Evolutionary conservation across 129 eudicot genomes (phyloP).

Genomic region (Tanacetum coccineum): DNA sequence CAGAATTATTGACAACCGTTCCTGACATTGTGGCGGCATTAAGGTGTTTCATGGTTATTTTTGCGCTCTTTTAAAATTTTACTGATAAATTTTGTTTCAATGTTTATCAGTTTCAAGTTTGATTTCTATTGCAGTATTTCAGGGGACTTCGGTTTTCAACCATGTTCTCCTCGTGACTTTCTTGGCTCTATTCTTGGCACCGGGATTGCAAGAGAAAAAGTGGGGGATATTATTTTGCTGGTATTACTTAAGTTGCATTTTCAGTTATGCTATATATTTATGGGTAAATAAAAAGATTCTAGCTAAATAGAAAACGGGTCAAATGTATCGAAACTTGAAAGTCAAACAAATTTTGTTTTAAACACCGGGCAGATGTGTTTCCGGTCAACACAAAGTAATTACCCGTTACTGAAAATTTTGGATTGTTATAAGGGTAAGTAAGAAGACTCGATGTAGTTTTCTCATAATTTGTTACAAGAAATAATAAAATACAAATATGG

Average conservation of each 20-base stretch:
- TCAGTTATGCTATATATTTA: background rate
- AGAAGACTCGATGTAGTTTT: background rate
- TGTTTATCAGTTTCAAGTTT: constrained; percentile 3
- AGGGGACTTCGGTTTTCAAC: constrained; percentile 80
- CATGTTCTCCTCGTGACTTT: constrained; percentile 91
- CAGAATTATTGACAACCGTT: constrained; percentile 51
- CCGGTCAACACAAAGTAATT: too few species aligned
- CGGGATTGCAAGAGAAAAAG: constrained; percentile 77
- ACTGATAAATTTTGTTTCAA: background rate
- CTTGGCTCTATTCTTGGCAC: constrained; percentile 92
- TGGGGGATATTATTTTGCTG: constrained; percentile 91
- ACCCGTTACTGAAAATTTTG: too few species aligned
- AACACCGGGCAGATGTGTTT: too few species aligned
- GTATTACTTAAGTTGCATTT: constrained; percentile 26
- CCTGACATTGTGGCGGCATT: constrained; percentile 78
- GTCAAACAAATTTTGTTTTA: background rate
- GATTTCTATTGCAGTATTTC: constrained; percentile 53
- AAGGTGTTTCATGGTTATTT: constrained; percentile 40
- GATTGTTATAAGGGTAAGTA: background rate
- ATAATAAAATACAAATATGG: constrained; percentile 5
- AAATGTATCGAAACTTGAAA: background rate
- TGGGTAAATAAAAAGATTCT: background rate
- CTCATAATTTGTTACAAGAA: too few species aligned
- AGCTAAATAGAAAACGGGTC: background rate
- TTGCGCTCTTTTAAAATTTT: background rate